These are phyloP conservation scores for Xylaria castorea DNA, from an alignment of 495 filamentous ascomycete species.

Conservation along the genomic window DNA sequence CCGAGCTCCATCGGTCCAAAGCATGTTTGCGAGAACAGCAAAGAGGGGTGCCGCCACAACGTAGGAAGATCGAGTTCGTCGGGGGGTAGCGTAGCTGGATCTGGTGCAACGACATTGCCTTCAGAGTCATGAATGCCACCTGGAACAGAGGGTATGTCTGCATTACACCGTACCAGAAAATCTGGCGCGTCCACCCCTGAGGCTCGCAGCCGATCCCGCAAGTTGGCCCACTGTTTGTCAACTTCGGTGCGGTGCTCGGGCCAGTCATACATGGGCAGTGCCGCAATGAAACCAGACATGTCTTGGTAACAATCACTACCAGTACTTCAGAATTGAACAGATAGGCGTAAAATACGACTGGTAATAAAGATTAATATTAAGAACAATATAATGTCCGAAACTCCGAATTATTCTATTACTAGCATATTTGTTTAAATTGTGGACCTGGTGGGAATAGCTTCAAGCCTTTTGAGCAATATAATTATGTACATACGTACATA, in stretches of 20 bases:
- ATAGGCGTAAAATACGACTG: not conserved
- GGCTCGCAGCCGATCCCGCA: constrained; percentile 12
- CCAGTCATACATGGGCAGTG: constrained; percentile 25
- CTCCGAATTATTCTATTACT: not conserved
- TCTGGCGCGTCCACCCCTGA: constrained; percentile 17
- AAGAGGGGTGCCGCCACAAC: constrained; percentile 15
- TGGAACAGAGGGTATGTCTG: constrained; percentile 18
- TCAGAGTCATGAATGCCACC: constrained; percentile 18
- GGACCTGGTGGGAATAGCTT: not conserved
- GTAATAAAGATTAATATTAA: not conserved
- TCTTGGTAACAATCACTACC: not conserved
- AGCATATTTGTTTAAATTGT: not conserved
- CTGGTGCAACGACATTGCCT: constrained; percentile 12
- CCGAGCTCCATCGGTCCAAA: constrained; percentile 23
- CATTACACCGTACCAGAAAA: constrained; percentile 7
- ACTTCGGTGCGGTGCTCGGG: constrained; percentile 21
- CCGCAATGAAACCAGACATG: constrained; percentile 16
- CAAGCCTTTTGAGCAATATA: not conserved
- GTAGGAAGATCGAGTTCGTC: constrained; percentile 16
- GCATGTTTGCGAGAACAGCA: constrained; percentile 19
- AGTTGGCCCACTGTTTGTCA: constrained; percentile 16
- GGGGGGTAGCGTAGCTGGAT: constrained; percentile 15
- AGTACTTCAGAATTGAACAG: not conserved
- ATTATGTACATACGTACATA: not conserved
- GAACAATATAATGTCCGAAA: not conserved